Percentiles rank a stretch among this genome's conserved stretches.
Conservation (phyloP, 2,329 filamentous ascomycete species). For the Fusarium sp. region DNA sequence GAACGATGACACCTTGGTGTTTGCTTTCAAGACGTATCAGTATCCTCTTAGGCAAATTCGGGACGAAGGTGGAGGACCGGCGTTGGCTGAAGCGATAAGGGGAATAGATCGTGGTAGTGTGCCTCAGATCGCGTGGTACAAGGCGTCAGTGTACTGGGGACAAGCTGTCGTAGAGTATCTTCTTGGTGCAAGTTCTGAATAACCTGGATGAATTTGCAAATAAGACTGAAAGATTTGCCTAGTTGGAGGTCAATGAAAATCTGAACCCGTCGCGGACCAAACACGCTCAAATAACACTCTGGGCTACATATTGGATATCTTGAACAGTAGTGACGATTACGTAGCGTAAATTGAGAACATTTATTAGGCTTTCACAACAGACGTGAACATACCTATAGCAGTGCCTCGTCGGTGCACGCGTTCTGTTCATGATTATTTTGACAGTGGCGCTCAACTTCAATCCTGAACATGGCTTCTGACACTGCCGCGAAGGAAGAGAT, state of each 20-base stretch:
- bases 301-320: rapidly evolving
- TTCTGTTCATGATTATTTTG: not conserved
- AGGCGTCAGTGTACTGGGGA: not conserved
- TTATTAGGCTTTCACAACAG: no score
- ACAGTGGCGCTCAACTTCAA: no score
- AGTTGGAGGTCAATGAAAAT: not conserved
- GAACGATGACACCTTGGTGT: not conserved
- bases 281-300: not conserved
- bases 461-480: not conserved
- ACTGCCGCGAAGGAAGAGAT: not conserved
- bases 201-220: not conserved
- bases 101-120: not conserved
- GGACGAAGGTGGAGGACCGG: not conserved
- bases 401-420: not conserved
- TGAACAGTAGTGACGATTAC: not conserved
- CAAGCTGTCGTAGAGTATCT: not conserved
- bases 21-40: not conserved
- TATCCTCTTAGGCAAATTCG: not conserved
- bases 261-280: rapidly evolving
- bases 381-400: not conserved
- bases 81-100: not conserved
- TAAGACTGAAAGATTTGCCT: rapidly evolving
- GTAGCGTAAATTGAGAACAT: rapidly evolving
- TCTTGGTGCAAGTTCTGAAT: not conserved
- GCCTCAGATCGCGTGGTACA: not conserved